phyloP scores from a whole-genome alignment of 2,329 filamentous ascomycete species.

The Trichoderma pleuroti region DNA sequence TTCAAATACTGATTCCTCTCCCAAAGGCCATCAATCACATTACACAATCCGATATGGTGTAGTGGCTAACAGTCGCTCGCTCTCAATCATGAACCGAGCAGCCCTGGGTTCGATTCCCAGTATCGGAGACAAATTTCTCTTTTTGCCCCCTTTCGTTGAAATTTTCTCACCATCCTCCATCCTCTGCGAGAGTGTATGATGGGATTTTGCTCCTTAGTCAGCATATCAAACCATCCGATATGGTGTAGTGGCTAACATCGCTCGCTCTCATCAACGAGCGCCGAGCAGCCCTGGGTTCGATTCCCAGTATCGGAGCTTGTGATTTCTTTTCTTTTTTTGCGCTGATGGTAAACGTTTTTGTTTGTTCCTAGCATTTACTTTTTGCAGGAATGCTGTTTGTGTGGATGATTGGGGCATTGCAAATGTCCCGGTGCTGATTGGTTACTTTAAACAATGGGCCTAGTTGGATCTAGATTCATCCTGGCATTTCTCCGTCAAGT shows the following conservation, averaged over 20 bases:
- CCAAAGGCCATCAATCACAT: neutral
- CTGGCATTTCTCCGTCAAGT: neutral
- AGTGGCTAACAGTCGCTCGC: slow-evolving; percentile 37
- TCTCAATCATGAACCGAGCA: slow-evolving; percentile 31
- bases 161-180: neutral
- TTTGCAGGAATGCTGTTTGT: neutral
- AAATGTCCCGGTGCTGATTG: neutral
- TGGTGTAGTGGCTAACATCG: slow-evolving; percentile 39
- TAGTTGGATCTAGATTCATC: neutral
- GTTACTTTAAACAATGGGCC: neutral
- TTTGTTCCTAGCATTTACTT: neutral
- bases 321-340: neutral
- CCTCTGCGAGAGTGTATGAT: neutral
- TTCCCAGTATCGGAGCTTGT: slow-evolving; percentile 21
- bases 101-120: slow-evolving; percentile 36
- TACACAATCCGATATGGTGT: slow-evolving; percentile 33
- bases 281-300: slow-evolving; percentile 23
- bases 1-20: neutral
- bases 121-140: slow-evolving; percentile 28
- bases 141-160: neutral
- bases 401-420: neutral
- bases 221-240: slow-evolving; percentile 26
- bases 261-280: slow-evolving; percentile 25
- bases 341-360: neutral
- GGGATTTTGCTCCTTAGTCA: neutral